These are phyloP conservation scores for Hortiboletus flavorubellus DNA, from an alignment of 768 basidiomycete genomes.

Conservation along the genomic window DNA sequence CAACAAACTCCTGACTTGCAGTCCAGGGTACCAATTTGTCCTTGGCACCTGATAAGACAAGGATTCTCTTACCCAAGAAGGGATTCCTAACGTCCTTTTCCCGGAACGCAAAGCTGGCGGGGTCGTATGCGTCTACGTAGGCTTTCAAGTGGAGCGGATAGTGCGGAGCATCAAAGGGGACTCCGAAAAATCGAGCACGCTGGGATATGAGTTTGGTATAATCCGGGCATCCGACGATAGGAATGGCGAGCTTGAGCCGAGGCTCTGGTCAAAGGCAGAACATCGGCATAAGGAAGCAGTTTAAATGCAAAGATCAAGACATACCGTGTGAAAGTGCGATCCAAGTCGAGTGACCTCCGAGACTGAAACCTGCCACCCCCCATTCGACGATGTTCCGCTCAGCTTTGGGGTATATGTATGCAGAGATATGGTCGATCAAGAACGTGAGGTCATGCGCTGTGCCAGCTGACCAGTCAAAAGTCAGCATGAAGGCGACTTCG, in stretches of 20 bases:
- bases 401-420: constrained; percentile 66
- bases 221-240: constrained; percentile 72
- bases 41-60: constrained; percentile 63
- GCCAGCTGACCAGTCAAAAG: constrained; percentile 36
- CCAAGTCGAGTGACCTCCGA: constrained; percentile 88
- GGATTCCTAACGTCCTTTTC: constrained; percentile 44
- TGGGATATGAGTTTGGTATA: constrained; percentile 52
- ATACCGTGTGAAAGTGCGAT: constrained; percentile 51
- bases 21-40: constrained; percentile 69
- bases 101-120: constrained; percentile 41
- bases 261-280: constrained; percentile 34
- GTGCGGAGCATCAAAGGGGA: constrained; percentile 48
- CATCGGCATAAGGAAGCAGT: not conserved
- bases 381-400: constrained; percentile 63
- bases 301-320: not conserved
- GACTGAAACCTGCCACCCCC: constrained; percentile 71
- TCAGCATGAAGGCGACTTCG: not conserved
- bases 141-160: constrained; percentile 53
- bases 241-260: constrained; percentile 43
- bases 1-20: constrained; percentile 55
- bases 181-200: constrained; percentile 47
- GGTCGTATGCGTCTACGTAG: constrained; percentile 46
- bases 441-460: constrained; percentile 75
- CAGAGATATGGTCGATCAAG: constrained; percentile 75
- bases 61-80: constrained; percentile 68